Conservation (phyloP, 23 red algal species). For the Chondrus crispus region DNA sequence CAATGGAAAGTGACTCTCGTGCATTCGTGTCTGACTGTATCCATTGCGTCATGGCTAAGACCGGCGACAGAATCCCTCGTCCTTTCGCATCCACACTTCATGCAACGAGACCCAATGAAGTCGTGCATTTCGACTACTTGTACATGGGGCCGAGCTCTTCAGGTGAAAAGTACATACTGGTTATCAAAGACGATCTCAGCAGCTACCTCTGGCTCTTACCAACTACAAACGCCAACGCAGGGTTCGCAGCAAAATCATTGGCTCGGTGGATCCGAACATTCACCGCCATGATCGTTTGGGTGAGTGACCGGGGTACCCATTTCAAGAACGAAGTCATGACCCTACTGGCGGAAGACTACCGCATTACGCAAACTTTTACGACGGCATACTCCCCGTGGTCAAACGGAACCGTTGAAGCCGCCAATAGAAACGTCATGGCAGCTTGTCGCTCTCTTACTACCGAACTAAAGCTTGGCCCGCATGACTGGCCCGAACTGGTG, state of each 20-base stretch:
- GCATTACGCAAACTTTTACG: neutral
- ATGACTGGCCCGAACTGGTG: neutral
- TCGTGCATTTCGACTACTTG: constrained; percentile 37
- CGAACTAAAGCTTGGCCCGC: neutral
- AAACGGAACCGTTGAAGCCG: constrained; percentile 21
- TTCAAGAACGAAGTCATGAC: constrained; percentile 20
- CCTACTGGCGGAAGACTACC: neutral
- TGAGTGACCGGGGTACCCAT: neutral
- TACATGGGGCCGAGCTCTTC: constrained; percentile 4
- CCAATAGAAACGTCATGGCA: neutral
- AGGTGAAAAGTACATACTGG: neutral
- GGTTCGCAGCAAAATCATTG: neutral
- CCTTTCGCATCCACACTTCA: neutral
- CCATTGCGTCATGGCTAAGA: neutral
- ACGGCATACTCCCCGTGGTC: constrained; percentile 23
- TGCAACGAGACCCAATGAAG: neutral
- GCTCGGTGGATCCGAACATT: constrained; percentile 17
- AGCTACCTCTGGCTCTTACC: neutral
- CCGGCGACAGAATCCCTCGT: neutral
- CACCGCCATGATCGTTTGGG: neutral
- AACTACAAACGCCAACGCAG: neutral
- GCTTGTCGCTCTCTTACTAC: neutral
- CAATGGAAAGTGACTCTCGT: neutral
- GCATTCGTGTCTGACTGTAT: neutral
- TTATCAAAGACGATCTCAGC: constrained; percentile 14